Evolutionary conservation across 495 filamentous ascomycete genomes (phyloP), one percentile per base, ranked within the genome.

Genomic region (Aeminium ludgeri): DNA sequence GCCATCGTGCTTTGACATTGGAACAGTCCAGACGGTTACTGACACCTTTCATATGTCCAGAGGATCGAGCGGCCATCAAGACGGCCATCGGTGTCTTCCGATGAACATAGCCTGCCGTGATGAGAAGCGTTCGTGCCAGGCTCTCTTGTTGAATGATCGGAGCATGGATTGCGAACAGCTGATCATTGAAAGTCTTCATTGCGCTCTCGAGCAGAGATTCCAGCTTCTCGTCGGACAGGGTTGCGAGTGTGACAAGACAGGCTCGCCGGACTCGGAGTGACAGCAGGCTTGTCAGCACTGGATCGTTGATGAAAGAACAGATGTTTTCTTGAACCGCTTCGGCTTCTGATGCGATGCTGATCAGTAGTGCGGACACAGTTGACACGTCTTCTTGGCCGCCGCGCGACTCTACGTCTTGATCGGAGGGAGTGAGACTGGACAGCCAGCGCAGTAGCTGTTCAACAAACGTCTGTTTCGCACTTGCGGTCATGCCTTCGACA

Each of bases 71-170:
- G 20, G 83, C 57, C 23, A 75, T 61, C 2, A 65, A 62, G 3
- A 95, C 55, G 42, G 70, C 69, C 16, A 70, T 61, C 6, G 74
- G 68, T 6, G 73, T 60, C 25, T 64, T 55, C 33, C 79, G 70
- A 37, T 82, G 68, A 10, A 85, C 61, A 52, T 83, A 83, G 7
- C 86, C 86, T 11, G 81, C 78, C 45, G 71, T 64, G 11, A 96
- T 61, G 2, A 94, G 73, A 18, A 94, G 65, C 16, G 78, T 65
- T 61, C 95, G 86, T 5, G 77, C 72, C 55, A 82, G 82, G 82
- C 83, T 81, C 71, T 95, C 84, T 68, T 99, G 89, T 47, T 82
- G 76, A 27, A 83, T 54, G 16, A 80, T 71, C 2, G 85, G 78
- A 4, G 78, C 73, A 55, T 94, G 84, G 43, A 76, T 81, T 50